Evolutionary conservation across 352 stramenopile genomes (phyloP).

Genomic region (Globisporangium echinulatum): DNA sequence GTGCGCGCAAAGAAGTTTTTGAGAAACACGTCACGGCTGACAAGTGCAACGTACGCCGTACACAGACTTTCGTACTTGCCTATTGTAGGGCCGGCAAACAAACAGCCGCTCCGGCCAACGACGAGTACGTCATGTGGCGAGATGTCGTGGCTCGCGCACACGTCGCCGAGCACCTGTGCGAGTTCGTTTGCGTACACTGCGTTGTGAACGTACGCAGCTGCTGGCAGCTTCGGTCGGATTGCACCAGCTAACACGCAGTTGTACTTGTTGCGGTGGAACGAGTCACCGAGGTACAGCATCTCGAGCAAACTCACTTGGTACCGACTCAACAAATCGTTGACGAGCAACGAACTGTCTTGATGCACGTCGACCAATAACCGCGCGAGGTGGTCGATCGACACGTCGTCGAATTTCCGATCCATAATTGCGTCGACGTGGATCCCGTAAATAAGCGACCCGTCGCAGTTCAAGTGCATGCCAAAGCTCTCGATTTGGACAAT

Average conservation of each 20-base stretch:
- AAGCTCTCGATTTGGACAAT: constrained; percentile 97
- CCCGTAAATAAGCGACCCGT: constrained; percentile 78
- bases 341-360: constrained; percentile 93
- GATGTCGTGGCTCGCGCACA: constrained; percentile 92
- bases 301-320: constrained; percentile 95
- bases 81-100: constrained; percentile 94
- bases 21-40: constrained; percentile 96
- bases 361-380: constrained; percentile 96
- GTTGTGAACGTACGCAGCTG: constrained; percentile 93
- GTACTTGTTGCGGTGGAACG: constrained; percentile 95
- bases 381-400: constrained; percentile 95
- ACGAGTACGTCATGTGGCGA: constrained; percentile 92
- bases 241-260: constrained; percentile 97
- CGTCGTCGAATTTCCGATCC: constrained; percentile 93
- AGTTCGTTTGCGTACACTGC: constrained; percentile 95
- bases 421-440: constrained; percentile 95
- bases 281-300: constrained; percentile 94
- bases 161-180: constrained; percentile 92
- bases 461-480: constrained; percentile 81
- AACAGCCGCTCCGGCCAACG: constrained; percentile 90
- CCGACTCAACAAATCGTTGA: constrained; percentile 93
- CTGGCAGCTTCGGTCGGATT: constrained; percentile 94
- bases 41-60: constrained; percentile 94
- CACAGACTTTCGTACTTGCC: constrained; percentile 94
- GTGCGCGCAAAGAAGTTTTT: constrained; percentile 96